These are phyloP conservation scores for Tetracladium setigerum DNA, from an alignment of 495 filamentous ascomycete genomes.

Conservation along the genomic window DNA sequence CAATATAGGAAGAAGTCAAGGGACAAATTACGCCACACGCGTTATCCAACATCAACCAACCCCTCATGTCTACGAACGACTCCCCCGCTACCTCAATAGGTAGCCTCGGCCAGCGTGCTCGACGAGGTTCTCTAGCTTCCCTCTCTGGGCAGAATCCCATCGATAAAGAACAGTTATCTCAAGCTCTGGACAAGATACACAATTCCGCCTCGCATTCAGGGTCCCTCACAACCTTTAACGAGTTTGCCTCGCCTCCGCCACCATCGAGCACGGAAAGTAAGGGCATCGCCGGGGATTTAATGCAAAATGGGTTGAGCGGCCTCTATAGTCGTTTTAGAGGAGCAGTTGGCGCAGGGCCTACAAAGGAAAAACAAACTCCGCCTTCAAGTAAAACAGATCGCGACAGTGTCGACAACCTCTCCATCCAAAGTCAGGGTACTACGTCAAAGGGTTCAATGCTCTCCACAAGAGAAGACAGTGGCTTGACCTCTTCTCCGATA, in stretches of 20 bases:
- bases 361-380: constrained; percentile 46
- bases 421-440: constrained; percentile 13
- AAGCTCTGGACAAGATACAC: constrained; percentile 79
- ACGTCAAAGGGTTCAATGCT: constrained; percentile 12
- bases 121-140: constrained; percentile 59
- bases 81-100: constrained; percentile 10
- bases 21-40: no score
- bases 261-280: constrained; percentile 54
- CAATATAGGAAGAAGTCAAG: no score
- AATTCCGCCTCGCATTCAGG: constrained; percentile 71
- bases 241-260: constrained; percentile 59
- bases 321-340: constrained; percentile 76
- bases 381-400: constrained; percentile 16
- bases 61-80: constrained; percentile 18
- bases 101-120: constrained; percentile 32
- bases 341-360: constrained; percentile 63
- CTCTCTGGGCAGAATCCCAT: constrained; percentile 46
- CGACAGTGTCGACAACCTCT: constrained; percentile 14
- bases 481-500: constrained; percentile 13
- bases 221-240: constrained; percentile 80
- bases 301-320: constrained; percentile 77
- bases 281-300: constrained; percentile 58
- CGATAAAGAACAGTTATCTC: constrained; percentile 59
- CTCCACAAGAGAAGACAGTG: constrained; percentile 20
- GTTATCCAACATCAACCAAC: no score